Evolutionary conservation across 106 monocot species (phyloP).

Genomic region (Triglochin maritima): DNA sequence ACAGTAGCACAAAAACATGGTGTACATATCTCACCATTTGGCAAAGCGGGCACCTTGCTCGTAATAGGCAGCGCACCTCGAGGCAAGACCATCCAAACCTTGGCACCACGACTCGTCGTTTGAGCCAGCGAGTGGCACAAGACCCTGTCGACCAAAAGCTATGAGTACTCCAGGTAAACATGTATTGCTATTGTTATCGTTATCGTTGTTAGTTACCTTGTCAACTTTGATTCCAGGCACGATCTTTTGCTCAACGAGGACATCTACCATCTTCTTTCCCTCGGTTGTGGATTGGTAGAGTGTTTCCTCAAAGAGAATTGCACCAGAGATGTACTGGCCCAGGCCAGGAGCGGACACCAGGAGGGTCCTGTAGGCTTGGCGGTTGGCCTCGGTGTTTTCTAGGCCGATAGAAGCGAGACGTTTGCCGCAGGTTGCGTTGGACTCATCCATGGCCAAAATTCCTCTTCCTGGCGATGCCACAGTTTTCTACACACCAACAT

Average conservation of each 20-base stretch:
- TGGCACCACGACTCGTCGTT: conserved; percentile 98
- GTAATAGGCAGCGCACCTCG: conserved; percentile 73
- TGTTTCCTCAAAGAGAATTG: conserved; percentile 93
- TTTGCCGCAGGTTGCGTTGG: conserved; percentile 93
- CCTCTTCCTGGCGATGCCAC: conserved; percentile 88
- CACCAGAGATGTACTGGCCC: conserved; percentile 84
- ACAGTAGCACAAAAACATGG: background rate
- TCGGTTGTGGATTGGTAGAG: conserved; percentile 75
- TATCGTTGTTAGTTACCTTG: conserved; percentile 41
- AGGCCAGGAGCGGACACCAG: conserved; percentile 61
- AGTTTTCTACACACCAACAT: conserved; percentile 55
- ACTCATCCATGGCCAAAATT: conserved; percentile 95
- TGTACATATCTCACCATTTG: conserved; percentile 48
- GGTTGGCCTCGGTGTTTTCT: conserved; percentile 96
- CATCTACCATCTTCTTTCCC: conserved; percentile 91
- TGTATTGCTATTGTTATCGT: too few relatives aligned
- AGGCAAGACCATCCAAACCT: conserved; percentile 79
- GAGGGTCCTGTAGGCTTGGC: conserved; percentile 86
- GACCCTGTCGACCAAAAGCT: conserved; percentile 37
- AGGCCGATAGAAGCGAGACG: conserved; percentile 81
- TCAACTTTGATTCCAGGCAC: conserved; percentile 94
- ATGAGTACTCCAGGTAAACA: background rate
- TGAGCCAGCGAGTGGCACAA: conserved; percentile 79
- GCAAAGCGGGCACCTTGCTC: conserved; percentile 88
- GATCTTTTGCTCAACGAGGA: conserved; percentile 68